Evolutionary conservation across 495 filamentous ascomycete genomes (phyloP), one percentile per base, ranked within the genome.

Genomic region (Daldinia grandis): DNA sequence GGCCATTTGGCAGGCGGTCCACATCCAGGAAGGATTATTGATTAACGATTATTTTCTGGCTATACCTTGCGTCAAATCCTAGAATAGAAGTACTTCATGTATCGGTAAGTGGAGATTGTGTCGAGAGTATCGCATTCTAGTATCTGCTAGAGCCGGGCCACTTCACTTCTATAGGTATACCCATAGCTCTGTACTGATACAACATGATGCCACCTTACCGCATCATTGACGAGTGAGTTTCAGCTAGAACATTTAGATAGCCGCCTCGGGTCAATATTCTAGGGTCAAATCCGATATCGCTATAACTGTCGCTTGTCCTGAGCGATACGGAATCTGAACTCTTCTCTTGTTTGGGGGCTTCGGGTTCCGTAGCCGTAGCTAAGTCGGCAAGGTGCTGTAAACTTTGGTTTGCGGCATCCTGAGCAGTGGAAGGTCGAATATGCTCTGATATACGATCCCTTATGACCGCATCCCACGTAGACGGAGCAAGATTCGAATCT

Each of bases 311-410:
- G 44, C 72, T 76, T 24, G 71, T 74, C 40, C 74, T 68, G 17
- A 76, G 57, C 5, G 62, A 53, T 7, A 28, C 59, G 12, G 55
- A 27, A n/a, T 72, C 76, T 12, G 61, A 25, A 47, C 66, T 58
- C 15, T 64, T 72, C 21, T 58, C 72, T 14, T 58, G 47, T 55
- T 74, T 75, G 3, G 68, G 25, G 2, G 66, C 58, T 24, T 77
- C 78, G 17, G 56, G 64, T 47, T 78, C 78, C 4, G 76, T 74
- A 5, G 81, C 81, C 8, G 83, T 81, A 3, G 89, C 89, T 15
- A 92, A 75, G 68, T 91, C 89, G 1, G 89, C 90, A 7, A 91
- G 81, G 64, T 88, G 87, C 74, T 90, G 88, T 15, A 91, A 78
- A 40, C 80, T 80, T 71, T 81, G 79, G 44, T 75, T 79, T n/a